Evolutionary conservation across 306 rosid genomes (phyloP), one percentile per base, ranked within the genome.

Genomic region (Carpinus viminea): DNA sequence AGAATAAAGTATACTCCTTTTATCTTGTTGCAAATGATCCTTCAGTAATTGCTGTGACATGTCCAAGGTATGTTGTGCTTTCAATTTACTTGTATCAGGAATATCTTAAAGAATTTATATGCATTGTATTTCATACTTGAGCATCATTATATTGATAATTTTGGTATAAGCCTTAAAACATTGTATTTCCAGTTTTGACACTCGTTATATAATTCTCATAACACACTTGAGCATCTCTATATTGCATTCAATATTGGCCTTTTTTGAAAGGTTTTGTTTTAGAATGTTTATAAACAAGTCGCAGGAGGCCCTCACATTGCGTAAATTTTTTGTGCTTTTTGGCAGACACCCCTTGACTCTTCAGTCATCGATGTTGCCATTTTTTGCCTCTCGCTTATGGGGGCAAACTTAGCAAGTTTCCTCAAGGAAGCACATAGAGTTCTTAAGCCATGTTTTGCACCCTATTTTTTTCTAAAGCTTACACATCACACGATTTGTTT

Each of bases 341-440:
- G 75, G 87, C 88, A 93, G 98, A 75, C 91, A 21, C 93, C 97
- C 16, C 86, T 95, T 12, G 85, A n/a, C 31, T 85, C 90, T 61
- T 78, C 88, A 68, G 88, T 97, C 54, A 86, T 87, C 34, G 98
- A 91, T 28, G 94, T 95, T 68, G 89, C 97, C 12, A 92, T 92
- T 78, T 95, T 92, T 83, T 92, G 97, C 79, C 97, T 94, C 77
- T 94, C 98, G 10, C 83, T 94, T 73, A 94, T 94, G 97, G 98
- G 98, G 75, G 89, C 94, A n/a, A 89, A 89, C 86, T 94, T 85
- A 76, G 79, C 86, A 21, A 86, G 83, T 82, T 94, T 89, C 86
- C 79, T 92, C 36, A 73, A 89, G 41, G 97, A 94, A 87, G 97
- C 98, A 50, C 61, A 76, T 77, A 85, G 98, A 85, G 89, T 89